A percentile compares a stretch with the other conserved stretches of the same genome.
Conservation (phyloP, 495 filamentous ascomycete species). For the Astrothelium macrocarpum region DNA sequence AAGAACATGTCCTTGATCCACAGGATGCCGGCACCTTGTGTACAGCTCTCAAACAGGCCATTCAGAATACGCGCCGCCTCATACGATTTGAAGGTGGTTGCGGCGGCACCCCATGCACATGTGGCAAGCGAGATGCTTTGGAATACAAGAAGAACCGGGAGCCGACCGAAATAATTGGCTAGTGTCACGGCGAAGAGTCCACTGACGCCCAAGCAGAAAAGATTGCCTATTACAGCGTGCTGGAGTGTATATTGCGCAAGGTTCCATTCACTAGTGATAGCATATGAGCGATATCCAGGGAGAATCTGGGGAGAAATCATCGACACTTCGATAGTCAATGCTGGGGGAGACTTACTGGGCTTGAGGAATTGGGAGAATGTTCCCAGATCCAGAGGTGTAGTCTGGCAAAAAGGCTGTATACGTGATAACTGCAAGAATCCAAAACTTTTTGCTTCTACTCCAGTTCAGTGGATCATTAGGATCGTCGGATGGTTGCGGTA, state of each 20-base stretch:
- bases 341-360: constrained; percentile 6
- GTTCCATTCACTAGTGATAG: constrained; percentile 9
- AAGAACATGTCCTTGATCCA: constrained; percentile 20
- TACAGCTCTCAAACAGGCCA: constrained; percentile 8
- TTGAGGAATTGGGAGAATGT: constrained; percentile 6
- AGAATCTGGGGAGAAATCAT: not conserved
- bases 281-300: not conserved
- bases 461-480: constrained; percentile 18
- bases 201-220: constrained; percentile 8
- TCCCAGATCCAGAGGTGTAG: not conserved
- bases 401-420: constrained; percentile 13
- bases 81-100: constrained; percentile 11
- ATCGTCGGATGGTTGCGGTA: constrained; percentile 12
- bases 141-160: constrained; percentile 10
- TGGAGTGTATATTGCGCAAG: constrained; percentile 7
- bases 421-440: constrained; percentile 12
- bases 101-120: constrained; percentile 10
- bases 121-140: constrained; percentile 9
- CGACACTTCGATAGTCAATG: not conserved
- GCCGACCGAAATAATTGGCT: constrained; percentile 16
- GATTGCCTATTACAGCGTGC: constrained; percentile 8
- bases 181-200: constrained; percentile 10
- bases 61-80: constrained; percentile 11
- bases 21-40: constrained; percentile 11
- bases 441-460: constrained; percentile 10